Percentiles rank a stretch among this genome's conserved stretches.
Conservation (phyloP, 768 basidiomycete species). For the Auricularia cornea region DNA sequence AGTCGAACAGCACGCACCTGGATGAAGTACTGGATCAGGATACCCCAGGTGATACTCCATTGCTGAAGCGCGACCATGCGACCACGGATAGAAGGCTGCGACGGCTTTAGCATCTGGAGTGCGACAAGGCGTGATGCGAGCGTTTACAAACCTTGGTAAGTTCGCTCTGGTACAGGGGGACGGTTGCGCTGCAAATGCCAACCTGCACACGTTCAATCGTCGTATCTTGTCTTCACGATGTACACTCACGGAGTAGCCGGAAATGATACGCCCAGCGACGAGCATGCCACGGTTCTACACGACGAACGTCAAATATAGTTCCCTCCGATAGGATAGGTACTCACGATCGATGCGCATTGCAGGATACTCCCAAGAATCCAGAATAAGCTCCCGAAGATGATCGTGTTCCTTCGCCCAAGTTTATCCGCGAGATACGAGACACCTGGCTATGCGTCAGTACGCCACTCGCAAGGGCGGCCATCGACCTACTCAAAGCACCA, state of each 20-base stretch:
- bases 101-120: conserved; percentile 11
- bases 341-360: conserved; percentile 51
- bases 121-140: conserved; percentile 2
- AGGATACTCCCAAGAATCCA: conserved; percentile 68
- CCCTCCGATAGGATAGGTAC: too few species aligned
- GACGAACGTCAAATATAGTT: too few species aligned
- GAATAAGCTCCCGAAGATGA: conserved; percentile 58
- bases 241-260: conserved; percentile 48
- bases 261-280: conserved; percentile 59
- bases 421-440: conserved; percentile 57
- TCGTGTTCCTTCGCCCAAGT: conserved; percentile 55
- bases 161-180: conserved; percentile 70
- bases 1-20: conserved; percentile 24
- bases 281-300: conserved; percentile 64
- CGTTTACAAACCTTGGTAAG: conserved; percentile 33
- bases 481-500: conserved; percentile 32
- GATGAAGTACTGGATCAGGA: conserved; percentile 66
- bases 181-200: conserved; percentile 55
- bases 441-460: conserved; percentile 26
- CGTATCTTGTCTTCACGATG: neutral
- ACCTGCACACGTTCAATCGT: neutral
- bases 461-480: too few species aligned
- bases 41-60: conserved; percentile 73
- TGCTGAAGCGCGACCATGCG: conserved; percentile 71
- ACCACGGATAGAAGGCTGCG: conserved; percentile 58